These are phyloP conservation scores for Thielaviopsis musarum DNA, from an alignment of 2,329 filamentous ascomycete genomes.

Conservation along the genomic window DNA sequence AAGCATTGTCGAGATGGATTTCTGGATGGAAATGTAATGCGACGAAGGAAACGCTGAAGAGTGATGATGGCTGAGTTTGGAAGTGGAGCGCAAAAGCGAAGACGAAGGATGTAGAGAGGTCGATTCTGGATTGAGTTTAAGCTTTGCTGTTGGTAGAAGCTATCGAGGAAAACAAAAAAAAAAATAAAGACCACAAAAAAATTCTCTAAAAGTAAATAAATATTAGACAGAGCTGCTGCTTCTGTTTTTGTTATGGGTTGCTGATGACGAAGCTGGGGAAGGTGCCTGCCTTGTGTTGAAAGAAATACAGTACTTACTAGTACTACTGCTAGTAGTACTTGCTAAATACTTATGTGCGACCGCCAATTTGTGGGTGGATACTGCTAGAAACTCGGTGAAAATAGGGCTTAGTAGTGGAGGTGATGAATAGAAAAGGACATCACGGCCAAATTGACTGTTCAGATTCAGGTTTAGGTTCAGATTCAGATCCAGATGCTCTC, in stretches of 20 bases:
- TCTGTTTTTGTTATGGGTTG: not conserved
- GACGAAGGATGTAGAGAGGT: too few species aligned
- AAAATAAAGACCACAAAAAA: not conserved
- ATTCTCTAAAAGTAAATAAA: too few species aligned
- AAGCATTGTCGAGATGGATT: constrained; percentile 41
- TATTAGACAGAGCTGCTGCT: not conserved
- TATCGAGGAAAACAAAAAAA: not conserved
- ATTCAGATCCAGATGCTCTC: too few species aligned
- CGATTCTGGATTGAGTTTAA: too few species aligned
- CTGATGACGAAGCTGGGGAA: not conserved
- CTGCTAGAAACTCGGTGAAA: too few species aligned
- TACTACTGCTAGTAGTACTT: not conserved
- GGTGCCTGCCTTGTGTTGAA: not conserved
- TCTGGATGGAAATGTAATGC: not conserved
- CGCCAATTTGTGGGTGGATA: too few species aligned
- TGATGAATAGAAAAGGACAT: too few species aligned
- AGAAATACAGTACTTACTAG: not conserved
- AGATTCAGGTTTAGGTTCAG: too few species aligned
- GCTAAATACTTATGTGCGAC: not conserved
- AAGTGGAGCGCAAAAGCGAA: too few species aligned
- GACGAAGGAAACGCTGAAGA: not conserved
- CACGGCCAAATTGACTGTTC: too few species aligned
- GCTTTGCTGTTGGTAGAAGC: not conserved
- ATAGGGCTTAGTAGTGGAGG: too few species aligned
- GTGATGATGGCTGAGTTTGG: not conserved